These are phyloP conservation scores for Umbelopsis isabellina DNA, from an alignment of 192 early-diverging fungal genomes.

Conservation along the genomic window DNA sequence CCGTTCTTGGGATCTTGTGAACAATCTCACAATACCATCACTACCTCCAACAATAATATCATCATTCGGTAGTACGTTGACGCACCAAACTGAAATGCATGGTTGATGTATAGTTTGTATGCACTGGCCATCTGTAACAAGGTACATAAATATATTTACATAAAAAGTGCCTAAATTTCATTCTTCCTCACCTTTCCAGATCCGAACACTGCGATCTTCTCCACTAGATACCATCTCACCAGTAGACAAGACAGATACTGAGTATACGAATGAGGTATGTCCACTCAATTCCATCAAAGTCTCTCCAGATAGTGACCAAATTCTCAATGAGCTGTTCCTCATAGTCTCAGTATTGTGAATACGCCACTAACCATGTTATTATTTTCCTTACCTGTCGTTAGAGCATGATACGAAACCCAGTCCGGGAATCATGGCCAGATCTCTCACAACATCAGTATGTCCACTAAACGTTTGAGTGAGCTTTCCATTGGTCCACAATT, in stretches of 20 bases:
- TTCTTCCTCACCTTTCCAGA: conserved; percentile 76
- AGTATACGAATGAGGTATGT: conserved; percentile 95
- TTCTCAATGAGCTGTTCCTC: conserved; percentile 67
- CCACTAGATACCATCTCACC: conserved; percentile 89
- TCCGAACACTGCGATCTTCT: conserved; percentile 88
- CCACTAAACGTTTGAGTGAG: conserved; percentile 68
- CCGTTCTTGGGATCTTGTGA: conserved; percentile 68
- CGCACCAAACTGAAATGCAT: conserved; percentile 91
- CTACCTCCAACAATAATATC: conserved; percentile 84
- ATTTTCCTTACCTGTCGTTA: conserved; percentile 74
- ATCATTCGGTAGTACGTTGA: conserved; percentile 75
- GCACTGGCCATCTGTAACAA: conserved; percentile 56
- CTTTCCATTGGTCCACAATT: conserved; percentile 78
- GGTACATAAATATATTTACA: not conserved
- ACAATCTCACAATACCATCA: conserved; percentile 83
- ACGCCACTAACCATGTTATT: not conserved
- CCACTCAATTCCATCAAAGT: conserved; percentile 77
- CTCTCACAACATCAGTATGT: conserved; percentile 92
- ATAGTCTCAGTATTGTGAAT: not conserved
- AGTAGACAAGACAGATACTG: conserved; percentile 65
- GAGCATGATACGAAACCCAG: conserved; percentile 82
- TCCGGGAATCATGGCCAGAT: conserved; percentile 63
- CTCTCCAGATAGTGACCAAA: conserved; percentile 78
- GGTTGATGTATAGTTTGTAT: conserved; percentile 87
- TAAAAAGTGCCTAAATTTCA: conserved; percentile 35